Evolutionary conservation across 495 filamentous ascomycete genomes (phyloP).

Genomic region (Hypoxylon lenormandii): DNA sequence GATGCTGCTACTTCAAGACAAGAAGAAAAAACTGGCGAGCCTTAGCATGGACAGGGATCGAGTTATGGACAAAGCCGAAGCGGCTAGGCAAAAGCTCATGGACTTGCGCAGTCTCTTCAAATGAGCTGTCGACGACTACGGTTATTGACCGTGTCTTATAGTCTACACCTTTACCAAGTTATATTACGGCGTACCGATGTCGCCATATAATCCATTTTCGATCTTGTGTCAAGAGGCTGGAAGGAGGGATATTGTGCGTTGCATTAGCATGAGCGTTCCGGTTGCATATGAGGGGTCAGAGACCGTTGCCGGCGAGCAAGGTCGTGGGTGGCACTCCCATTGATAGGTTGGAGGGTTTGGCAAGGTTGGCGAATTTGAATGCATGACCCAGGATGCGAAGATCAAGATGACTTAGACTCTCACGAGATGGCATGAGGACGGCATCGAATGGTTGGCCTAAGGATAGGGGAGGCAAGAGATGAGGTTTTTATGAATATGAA

Average conservation of each 20-base stretch:
- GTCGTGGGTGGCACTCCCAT: conserved; percentile 12
- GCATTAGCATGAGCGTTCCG: conserved; percentile 38
- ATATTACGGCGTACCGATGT: conserved; percentile 5
- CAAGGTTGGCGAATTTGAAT: not conserved
- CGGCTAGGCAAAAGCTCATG: conserved; percentile 78
- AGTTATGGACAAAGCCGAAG: conserved; percentile 78
- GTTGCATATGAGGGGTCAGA: conserved; percentile 7
- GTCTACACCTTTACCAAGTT: not conserved
- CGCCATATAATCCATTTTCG: not conserved
- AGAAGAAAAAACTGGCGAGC: conserved; percentile 89
- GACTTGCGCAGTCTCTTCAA: conserved; percentile 86
- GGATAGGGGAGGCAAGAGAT: not conserved
- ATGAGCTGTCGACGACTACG: conserved; percentile 47
- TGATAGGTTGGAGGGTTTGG: not conserved
- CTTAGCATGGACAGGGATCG: conserved; percentile 74
- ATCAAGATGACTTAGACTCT: conserved; percentile 15
- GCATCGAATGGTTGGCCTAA: not conserved
- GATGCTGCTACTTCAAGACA: conserved; percentile 86
- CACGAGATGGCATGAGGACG: conserved; percentile 18
- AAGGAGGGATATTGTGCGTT: conserved; percentile 7
- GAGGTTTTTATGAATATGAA: not conserved
- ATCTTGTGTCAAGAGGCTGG: not conserved
- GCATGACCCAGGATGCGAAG: conserved; percentile 15
- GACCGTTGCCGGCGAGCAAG: conserved; percentile 17
- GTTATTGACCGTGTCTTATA: too few relatives aligned